Evolutionary conservation across 2,329 filamentous ascomycete genomes (phyloP).

Genomic region (Gyromitra esculenta): DNA sequence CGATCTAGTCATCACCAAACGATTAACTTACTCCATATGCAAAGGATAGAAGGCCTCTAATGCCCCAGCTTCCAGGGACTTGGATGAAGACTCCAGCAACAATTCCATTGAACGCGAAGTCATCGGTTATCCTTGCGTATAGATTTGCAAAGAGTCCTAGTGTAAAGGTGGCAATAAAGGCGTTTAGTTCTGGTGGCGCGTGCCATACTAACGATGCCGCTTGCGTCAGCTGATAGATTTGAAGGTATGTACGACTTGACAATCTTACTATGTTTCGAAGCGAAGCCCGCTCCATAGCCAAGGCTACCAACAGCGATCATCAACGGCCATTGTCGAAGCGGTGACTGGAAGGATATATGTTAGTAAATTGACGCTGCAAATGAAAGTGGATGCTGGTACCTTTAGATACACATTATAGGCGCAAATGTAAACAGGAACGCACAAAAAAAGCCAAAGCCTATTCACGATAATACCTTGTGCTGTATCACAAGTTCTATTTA

Average conservation of each 20-base stretch:
- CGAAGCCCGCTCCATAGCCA: slow-evolving; percentile 37
- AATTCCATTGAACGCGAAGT: slow-evolving; percentile 39
- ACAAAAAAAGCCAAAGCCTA: slow-evolving; percentile 42
- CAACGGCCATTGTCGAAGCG: slow-evolving; percentile 33
- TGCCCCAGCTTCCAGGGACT: slow-evolving; percentile 42
- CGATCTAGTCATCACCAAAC: too few relatives aligned
- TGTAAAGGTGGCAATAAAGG: slow-evolving; percentile 33
- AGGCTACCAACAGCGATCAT: slow-evolving; percentile 32
- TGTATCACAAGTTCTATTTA: slow-evolving; percentile 16
- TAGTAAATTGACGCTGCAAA: background rate
- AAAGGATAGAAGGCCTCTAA: slow-evolving; percentile 34
- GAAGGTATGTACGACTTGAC: too few relatives aligned
- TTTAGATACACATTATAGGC: slow-evolving; percentile 45
- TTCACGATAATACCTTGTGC: slow-evolving; percentile 34
- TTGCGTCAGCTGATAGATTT: background rate
- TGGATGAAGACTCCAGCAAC: slow-evolving; percentile 45
- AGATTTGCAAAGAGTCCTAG: slow-evolving; percentile 27
- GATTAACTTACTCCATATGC: slow-evolving; percentile 37
- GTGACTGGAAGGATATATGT: slow-evolving; percentile 16
- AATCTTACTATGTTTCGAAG: slow-evolving; percentile 27
- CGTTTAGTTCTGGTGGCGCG: slow-evolving; percentile 40
- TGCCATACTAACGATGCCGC: slow-evolving; percentile 23
- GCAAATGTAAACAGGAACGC: slow-evolving; percentile 42
- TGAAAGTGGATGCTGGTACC: background rate
- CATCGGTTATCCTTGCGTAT: slow-evolving; percentile 30